Percentiles rank a stretch among this genome's conserved stretches.
Evolutionary conservation across 129 eudicot species (phyloP).

Genomic region (Ambrosia artemisiifolia): DNA sequence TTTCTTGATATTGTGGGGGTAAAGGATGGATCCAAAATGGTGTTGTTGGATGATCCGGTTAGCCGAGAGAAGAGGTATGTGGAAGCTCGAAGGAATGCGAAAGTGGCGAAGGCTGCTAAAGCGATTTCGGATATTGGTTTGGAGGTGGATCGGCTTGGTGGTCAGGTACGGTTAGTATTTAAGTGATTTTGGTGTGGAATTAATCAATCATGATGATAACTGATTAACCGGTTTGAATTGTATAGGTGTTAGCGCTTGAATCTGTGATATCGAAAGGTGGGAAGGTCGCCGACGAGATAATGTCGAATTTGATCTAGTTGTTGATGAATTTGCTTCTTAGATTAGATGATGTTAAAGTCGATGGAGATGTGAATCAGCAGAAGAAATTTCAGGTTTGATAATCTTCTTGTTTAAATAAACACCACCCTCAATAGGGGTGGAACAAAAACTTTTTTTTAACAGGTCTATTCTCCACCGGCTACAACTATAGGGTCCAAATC

Average conservation of each 20-base stretch:
- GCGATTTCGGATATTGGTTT: constrained; percentile 56
- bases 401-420: too few relatives aligned
- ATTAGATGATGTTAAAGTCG: constrained; percentile 53
- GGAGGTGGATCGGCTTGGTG: constrained; percentile 72
- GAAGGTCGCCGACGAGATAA: constrained; percentile 36
- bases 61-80: background rate
- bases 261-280: constrained; percentile 32
- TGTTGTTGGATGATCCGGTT: too few relatives aligned
- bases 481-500: too few relatives aligned
- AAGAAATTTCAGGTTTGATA: constrained; percentile 89
- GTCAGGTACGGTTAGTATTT: constrained; percentile 26
- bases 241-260: constrained; percentile 48
- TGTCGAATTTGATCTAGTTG: constrained; percentile 42
- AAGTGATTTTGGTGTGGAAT: too few relatives aligned
- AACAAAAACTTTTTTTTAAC: too few relatives aligned
- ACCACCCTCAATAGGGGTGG: too few relatives aligned
- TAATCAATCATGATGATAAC: too few relatives aligned
- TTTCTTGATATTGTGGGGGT: too few relatives aligned
- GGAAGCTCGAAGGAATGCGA: constrained; percentile 65
- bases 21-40: too few relatives aligned
- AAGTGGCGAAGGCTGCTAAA: constrained; percentile 58
- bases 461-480: too few relatives aligned
- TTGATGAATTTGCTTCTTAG: constrained; percentile 70
- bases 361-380: constrained; percentile 65
- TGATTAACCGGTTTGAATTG: too few relatives aligned